Conservation (phyloP, 139 green algal genomes). For the Chlorella sp. region DNA sequence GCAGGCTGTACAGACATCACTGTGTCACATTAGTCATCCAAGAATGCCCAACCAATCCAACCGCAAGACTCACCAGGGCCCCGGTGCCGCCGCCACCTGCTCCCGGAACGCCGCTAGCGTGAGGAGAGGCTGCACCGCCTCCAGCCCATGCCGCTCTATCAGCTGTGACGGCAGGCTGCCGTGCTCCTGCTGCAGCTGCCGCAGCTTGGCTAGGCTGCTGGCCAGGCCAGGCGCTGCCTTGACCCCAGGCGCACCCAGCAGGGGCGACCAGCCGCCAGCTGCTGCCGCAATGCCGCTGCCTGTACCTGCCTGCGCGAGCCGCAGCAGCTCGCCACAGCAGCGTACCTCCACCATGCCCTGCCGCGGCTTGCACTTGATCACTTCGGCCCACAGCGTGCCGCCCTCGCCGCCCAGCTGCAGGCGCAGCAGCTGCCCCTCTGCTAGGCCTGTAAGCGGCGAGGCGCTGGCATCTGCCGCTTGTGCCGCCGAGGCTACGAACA, state of each 20-base stretch:
- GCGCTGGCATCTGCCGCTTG: no score
- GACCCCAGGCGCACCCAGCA: slow-evolving; percentile 40
- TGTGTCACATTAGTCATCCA: no score
- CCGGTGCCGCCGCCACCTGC: background rate
- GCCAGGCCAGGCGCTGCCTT: slow-evolving; percentile 34
- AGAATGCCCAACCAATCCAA: no score
- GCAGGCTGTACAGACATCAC: no score
- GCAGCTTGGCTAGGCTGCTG: slow-evolving; percentile 26
- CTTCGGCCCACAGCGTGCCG: slow-evolving; percentile 23
- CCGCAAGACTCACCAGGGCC: background rate
- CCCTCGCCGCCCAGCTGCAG: background rate
- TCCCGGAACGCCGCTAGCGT: slow-evolving; percentile 31
- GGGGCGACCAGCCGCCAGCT: slow-evolving; percentile 26
- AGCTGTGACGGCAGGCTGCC: slow-evolving; percentile 19
- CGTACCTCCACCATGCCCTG: background rate
- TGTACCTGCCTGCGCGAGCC: background rate
- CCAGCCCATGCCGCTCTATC: background rate
- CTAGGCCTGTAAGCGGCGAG: no score
- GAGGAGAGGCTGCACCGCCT: background rate
- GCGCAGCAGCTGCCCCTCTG: no score
- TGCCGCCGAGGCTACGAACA: no score
- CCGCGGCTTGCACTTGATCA: background rate
- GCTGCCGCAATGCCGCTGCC: background rate
- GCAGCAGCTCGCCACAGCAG: slow-evolving; percentile 26
- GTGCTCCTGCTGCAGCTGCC: slow-evolving; percentile 23